These are phyloP conservation scores for Vitis labrusca DNA, from an alignment of 164 flowering plant genomes.

Conservation along the genomic window DNA sequence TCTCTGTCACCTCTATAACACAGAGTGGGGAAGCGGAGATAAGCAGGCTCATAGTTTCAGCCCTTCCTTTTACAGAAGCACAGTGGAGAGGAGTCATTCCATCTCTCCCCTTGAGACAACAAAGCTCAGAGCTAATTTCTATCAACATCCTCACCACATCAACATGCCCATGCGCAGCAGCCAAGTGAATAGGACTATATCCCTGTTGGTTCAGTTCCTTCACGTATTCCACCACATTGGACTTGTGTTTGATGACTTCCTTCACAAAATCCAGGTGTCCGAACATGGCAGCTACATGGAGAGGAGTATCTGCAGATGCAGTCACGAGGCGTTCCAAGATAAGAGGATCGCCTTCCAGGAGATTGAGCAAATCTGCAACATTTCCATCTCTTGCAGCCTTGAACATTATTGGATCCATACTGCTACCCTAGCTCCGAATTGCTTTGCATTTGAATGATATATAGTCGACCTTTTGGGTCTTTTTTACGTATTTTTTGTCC, in stretches of 20 bases:
- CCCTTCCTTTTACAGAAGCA: slow-evolving; percentile 12
- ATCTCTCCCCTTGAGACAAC: slow-evolving; percentile 24
- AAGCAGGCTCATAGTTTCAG: slow-evolving; percentile 11
- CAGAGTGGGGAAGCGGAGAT: slow-evolving; percentile 19
- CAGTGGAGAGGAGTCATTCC: slow-evolving; percentile 26
- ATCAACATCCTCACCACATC: background rate
- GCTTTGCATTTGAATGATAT: too few relatives aligned
- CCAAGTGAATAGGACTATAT: slow-evolving; percentile 29
- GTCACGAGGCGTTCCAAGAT: background rate
- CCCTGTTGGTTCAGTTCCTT: slow-evolving; percentile 25
- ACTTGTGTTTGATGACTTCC: background rate
- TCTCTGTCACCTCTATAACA: slow-evolving; percentile 19
- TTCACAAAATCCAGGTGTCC: background rate
- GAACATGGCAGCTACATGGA: slow-evolving; percentile 2
- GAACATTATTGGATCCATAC: too few relatives aligned
- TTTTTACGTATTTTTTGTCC: too few relatives aligned
- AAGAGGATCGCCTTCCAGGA: slow-evolving; percentile 2
- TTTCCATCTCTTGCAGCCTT: slow-evolving; percentile 3
- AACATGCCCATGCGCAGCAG: slow-evolving; percentile 7
- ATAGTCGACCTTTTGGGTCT: too few relatives aligned
- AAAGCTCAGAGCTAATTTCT: slow-evolving; percentile 8
- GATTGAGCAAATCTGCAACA: background rate
- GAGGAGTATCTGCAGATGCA: slow-evolving; percentile 2
- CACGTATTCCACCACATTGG: background rate
- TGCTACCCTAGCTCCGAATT: too few relatives aligned